Conservation (phyloP, 192 early-diverging fungal species). For the Gryganskiella cystojenkinii region DNA sequence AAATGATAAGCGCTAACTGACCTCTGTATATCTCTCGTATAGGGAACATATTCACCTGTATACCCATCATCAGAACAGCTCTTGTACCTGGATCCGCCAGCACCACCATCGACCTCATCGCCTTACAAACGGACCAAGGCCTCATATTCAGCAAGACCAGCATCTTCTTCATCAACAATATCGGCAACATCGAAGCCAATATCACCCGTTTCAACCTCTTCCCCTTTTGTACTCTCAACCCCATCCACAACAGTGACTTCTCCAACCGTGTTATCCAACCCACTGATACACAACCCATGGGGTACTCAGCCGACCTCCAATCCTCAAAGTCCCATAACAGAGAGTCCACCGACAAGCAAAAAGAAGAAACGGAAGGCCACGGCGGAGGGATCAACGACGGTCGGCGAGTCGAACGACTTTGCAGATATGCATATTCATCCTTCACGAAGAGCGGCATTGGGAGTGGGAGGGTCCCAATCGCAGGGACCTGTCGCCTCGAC, state of each 20-base stretch:
- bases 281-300: neutral
- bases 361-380: constrained; percentile 21
- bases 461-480: too few relatives aligned
- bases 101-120: neutral
- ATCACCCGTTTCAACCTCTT: neutral
- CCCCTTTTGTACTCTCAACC: neutral
- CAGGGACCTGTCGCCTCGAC: neutral
- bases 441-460: constrained; percentile 23
- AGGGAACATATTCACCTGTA: constrained; percentile 37
- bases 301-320: neutral
- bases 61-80: constrained; percentile 35
- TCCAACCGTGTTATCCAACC: neutral
- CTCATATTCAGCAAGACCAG: neutral
- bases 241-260: neutral
- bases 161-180: neutral
- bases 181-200: neutral
- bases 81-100: constrained; percentile 17
- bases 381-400: neutral
- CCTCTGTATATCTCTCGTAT: neutral
- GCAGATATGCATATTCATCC: constrained; percentile 33
- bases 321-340: constrained; percentile 1
- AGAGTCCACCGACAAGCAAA: neutral
- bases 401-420: neutral
- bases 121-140: neutral
- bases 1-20: too few relatives aligned